Base-by-base conservation (phyloP, 768 basidiomycete species). In the Hydnomerulius pinastri region DNA sequence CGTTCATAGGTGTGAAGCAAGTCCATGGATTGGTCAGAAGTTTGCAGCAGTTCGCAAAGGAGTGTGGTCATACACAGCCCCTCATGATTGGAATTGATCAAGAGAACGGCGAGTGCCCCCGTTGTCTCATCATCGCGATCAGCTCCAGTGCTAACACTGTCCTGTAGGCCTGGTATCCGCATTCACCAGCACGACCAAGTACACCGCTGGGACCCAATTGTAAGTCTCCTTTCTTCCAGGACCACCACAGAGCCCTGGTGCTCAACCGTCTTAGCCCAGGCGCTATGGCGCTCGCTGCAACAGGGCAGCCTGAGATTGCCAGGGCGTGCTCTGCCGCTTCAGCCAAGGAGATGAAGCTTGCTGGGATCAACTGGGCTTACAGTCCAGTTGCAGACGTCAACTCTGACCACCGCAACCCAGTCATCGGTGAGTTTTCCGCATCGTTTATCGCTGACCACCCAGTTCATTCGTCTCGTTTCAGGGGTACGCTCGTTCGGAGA, bases 341-440 rank as follows among this genome's bases (percentile, higher is more conserved):
- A 4, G 86, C 75, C 3, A 66, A 58, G 15, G 86, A 89, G 62
- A 68, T 88, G 47, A 77, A 74, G 48, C 65, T 78, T 32, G 80
- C 73, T 2, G 86, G 87, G 0, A 80, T 89, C 50, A 85, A 86
- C 58, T 89, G 87, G 86, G 79, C 72, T 7, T 87, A 79, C 54
- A 81, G 82, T 57, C 87, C 86, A 1, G 84, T 87, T 6, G 85
- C 79, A 9, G 86, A 89, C 58, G 78, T 89, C 40, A 89, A 88
- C 59, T 81, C 78, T n/a, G 81, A 89, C 61, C 72, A 76, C 12
- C 69, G 74, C 36, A 87, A 89, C 60, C 86, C 86, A 9, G 84
- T 87, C 23, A 89, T 89, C 37, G 85, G 86, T 82, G 43, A 46
- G 77, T 57, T 10, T 27, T 29, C 23, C 29, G 6, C 15, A 8